These are phyloP conservation scores for Botrytis medusae DNA, from an alignment of 2,329 filamentous ascomycete genomes.

Conservation along the genomic window DNA sequence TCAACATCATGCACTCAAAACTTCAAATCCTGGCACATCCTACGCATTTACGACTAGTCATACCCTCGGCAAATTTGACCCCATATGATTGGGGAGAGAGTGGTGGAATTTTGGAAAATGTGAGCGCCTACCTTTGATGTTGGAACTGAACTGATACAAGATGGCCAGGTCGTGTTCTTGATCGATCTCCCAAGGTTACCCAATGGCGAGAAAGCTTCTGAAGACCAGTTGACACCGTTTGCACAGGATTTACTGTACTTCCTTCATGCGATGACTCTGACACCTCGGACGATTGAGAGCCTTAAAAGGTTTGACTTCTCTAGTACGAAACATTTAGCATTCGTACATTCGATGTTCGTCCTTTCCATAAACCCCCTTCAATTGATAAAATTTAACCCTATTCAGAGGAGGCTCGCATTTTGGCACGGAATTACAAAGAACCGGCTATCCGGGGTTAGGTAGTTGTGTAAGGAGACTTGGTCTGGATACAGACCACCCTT, in stretches of 20 bases:
- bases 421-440: constrained; percentile 50
- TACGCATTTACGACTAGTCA: constrained; percentile 71
- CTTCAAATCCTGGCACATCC: constrained; percentile 83
- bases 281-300: constrained; percentile 63
- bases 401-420: constrained; percentile 56
- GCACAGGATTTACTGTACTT: constrained; percentile 59
- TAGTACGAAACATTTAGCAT: constrained; percentile 68
- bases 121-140: constrained; percentile 41
- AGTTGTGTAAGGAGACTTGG: constrained; percentile 64
- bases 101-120: constrained; percentile 83
- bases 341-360: constrained; percentile 80
- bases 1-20: constrained; percentile 89
- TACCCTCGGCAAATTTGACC: constrained; percentile 85
- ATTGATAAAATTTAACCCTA: constrained; percentile 16
- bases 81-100: constrained; percentile 69
- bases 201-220: constrained; percentile 28
- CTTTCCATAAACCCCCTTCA: background rate
- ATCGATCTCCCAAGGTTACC: constrained; percentile 66
- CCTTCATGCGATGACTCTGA: constrained; percentile 46
- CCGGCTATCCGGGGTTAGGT: constrained; percentile 74
- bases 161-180: constrained; percentile 18
- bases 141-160: constrained; percentile 7
- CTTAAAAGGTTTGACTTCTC: constrained; percentile 80
- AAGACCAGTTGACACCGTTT: constrained; percentile 53
- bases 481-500: constrained; percentile 51